A percentile compares a stretch with the other conserved stretches of the same genome.
phyloP scores from a whole-genome alignment of 768 basidiomycete genomes.

The Serendipita indica region DNA sequence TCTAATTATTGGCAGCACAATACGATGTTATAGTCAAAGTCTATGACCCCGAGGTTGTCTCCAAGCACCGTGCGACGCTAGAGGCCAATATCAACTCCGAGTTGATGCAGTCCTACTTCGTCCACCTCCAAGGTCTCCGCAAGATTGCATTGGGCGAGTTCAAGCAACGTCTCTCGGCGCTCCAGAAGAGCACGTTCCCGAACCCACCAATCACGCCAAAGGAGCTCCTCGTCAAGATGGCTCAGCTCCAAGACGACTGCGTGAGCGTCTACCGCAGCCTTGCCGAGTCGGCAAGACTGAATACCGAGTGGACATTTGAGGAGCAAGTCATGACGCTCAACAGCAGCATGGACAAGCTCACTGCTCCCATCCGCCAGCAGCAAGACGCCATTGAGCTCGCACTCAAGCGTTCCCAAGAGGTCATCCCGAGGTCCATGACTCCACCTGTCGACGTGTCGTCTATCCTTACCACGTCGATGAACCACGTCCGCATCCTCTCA shows the following conservation, averaged over 20 bases:
- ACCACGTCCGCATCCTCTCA: too few relatives aligned
- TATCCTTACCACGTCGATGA: too few relatives aligned
- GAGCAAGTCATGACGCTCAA: neutral
- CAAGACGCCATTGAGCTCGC: constrained; percentile 2
- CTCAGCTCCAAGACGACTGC: neutral
- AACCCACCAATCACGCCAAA: neutral
- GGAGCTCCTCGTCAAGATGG: neutral
- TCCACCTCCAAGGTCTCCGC: neutral
- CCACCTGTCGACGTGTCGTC: neutral
- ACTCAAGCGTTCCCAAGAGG: neutral
- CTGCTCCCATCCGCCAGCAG: neutral
- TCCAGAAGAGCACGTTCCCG: neutral
- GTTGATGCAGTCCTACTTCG: neutral
- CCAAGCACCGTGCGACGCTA: neutral
- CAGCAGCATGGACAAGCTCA: neutral
- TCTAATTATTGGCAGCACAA: neutral
- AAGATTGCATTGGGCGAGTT: neutral
- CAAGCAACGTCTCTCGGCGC: neutral
- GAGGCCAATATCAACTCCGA: neutral
- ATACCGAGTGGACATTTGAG: neutral
- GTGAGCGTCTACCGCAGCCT: neutral
- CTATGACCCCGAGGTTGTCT: neutral
- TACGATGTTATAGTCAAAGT: neutral
- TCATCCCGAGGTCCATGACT: neutral
- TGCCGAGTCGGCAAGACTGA: neutral